A percentile compares a stretch with the other conserved stretches of the same genome.
phyloP scores from a whole-genome alignment of 31 red algal species.

The Endocladia muricata region DNA sequence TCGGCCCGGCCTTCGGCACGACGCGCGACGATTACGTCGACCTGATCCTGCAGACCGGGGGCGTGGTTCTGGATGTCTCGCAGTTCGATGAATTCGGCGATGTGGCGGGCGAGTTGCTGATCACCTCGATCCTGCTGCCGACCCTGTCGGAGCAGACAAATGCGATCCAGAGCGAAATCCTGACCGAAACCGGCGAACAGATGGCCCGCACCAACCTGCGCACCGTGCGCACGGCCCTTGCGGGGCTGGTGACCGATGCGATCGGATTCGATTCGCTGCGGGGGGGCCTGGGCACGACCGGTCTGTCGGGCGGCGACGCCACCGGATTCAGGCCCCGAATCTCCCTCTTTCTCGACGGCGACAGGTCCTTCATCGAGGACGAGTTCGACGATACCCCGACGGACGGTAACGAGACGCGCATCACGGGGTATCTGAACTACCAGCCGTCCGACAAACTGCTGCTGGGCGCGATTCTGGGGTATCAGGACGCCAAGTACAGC shows the following conservation, averaged over 20 bases:
- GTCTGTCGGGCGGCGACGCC: not conserved
- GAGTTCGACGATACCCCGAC: slow-evolving; percentile 3
- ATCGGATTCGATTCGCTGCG: slow-evolving; percentile 1
- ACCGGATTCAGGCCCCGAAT: not conserved
- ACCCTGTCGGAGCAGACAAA: not conserved
- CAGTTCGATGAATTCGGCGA: slow-evolving; percentile 4
- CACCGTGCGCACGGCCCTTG: slow-evolving; percentile 2
- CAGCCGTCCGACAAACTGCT: slow-evolving; percentile 1
- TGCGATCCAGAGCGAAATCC: slow-evolving; percentile 3
- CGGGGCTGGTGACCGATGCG: not conserved
- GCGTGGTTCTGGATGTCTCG: slow-evolving; percentile 1
- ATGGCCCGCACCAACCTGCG: slow-evolving; percentile 2
- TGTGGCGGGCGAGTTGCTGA: slow-evolving; percentile 2
- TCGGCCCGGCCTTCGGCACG: not conserved
- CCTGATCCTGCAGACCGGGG: not conserved
- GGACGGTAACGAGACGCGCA: not conserved
- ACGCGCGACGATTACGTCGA: slow-evolving; percentile 3
- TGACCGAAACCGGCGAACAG: slow-evolving; percentile 3
- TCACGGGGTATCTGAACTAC: slow-evolving; percentile 4
- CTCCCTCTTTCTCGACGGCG: slow-evolving; percentile 3
- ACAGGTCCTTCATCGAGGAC: slow-evolving; percentile 1
- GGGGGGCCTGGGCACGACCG: not conserved
- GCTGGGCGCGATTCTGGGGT: not conserved
- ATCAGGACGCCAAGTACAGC: slow-evolving; percentile 3
- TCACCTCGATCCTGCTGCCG: slow-evolving; percentile 1